These are phyloP conservation scores for Pelargonium nanum DNA, from an alignment of 345 rosid genomes.

Conservation along the genomic window DNA sequence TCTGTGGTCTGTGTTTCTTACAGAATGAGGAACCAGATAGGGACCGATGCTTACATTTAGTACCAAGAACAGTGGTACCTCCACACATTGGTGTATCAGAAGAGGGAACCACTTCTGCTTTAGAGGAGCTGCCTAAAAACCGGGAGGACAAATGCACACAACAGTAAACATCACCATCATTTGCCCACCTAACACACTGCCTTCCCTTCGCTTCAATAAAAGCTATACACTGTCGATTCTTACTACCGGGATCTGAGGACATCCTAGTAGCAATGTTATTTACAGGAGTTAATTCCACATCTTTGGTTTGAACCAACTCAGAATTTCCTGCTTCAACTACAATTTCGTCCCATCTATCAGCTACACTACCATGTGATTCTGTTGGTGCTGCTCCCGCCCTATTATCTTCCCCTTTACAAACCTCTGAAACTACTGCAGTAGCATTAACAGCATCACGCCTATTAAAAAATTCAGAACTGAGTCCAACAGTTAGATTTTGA, in stretches of 20 bases:
- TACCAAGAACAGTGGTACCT: constrained; percentile 95
- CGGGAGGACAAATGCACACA: constrained; percentile 99
- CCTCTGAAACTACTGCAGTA: constrained; percentile 22
- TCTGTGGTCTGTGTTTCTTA: constrained; percentile 78
- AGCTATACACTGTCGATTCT: constrained; percentile 79
- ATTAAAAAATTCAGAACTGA: constrained; percentile 48
- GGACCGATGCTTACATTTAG: constrained; percentile 87
- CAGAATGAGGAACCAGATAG: constrained; percentile 70
- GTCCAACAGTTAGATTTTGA: constrained; percentile 34
- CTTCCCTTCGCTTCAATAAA: constrained; percentile 91
- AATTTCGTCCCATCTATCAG: constrained; percentile 62
- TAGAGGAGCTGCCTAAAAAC: constrained; percentile 49
- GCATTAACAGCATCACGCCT: constrained; percentile 29
- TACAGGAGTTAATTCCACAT: constrained; percentile 25
- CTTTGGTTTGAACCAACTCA: constrained; percentile 19
- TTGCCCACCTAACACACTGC: constrained; percentile 97
- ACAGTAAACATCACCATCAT: constrained; percentile 92
- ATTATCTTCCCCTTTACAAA: constrained; percentile 18
- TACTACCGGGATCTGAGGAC: constrained; percentile 43
- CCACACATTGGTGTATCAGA: constrained; percentile 65
- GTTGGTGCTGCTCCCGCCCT: constrained; percentile 21
- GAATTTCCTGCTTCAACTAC: constrained; percentile 51
- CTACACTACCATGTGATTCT: constrained; percentile 35
- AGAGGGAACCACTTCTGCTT: constrained; percentile 42
- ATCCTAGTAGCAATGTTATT: constrained; percentile 29